Evolutionary conservation across 257 asterid genomes (phyloP), one percentile per base, ranked within the genome.

Genomic region (Petrea volubilis): DNA sequence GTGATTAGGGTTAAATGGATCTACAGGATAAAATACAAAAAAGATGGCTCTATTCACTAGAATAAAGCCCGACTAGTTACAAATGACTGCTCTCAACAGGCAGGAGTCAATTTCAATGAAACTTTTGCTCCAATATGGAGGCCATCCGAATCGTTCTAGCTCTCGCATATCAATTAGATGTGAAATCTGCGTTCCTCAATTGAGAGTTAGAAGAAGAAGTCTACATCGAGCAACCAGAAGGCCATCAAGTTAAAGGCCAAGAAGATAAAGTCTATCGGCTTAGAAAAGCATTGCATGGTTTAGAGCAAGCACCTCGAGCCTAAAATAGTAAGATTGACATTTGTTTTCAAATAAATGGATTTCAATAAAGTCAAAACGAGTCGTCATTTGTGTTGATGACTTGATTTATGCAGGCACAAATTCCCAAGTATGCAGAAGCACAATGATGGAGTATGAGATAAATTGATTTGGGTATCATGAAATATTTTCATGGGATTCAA

Each of bases 61-160:
- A 44, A 69, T 18, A 56, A 69, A 31, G 28, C 40, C 0, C 8
- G 74, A 21, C 64, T 69, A 15, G 65, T 68, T 1, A 57, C 74
- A 21, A 69, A 69, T 3, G 56, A 57, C 14, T 69, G 21, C 13
- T 53, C 41, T 20, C 74, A 56, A 56, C 67, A 69, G 3, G 17
- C 38, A 13, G 76, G 36, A 60, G 20, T 38, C 18, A 70, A 47
- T 36, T 62, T 50, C 25, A 47, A 23, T 8, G 49, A 60, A 56
- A 60, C 62, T 1, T 44, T 44, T 46, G 50, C 76, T 9, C 77
- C 71, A 1, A 51, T 73, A 50, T 73, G 72, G 78, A 73, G 5
- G 73, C 50, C 11, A 49, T 60, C 4, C 73, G 56, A 17, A 1
- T 64, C 34, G 51, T 55, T 9, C 29, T 36, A 20, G n/a, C n/a